Evolutionary conservation across 805 yeast species (phyloP), one percentile per base, ranked within the genome.

Genomic region (Wickerhamomyces ciferrii): DNA sequence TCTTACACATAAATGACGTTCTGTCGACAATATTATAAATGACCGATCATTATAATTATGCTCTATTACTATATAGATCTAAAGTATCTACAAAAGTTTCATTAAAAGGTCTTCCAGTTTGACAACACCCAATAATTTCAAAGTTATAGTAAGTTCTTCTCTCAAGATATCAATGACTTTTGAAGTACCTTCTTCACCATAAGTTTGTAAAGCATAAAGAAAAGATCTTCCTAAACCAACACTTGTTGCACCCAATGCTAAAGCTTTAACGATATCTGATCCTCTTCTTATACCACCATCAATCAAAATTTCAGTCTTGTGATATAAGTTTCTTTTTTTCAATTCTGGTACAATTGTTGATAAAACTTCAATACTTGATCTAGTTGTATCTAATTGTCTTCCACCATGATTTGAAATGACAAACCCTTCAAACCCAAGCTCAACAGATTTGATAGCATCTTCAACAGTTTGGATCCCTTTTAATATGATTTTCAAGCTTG

Each of bases 211-310:
- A 35, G 90, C 89, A 58, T 83, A 86, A 29, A 85, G 60, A 62
- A 86, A 82, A 2, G 91, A 88, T 47, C 92, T 71, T 5, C 94
- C 91, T 36, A 87, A 63, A 1, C 94, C 94, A 3, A 76, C 80
- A 3, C 87, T 88, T 48, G 74, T 79, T 25, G 92, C 94, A 10
- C 94, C 95, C 4, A 86, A 69, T 47, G 87, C 81, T 15, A 87
- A 61, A 0, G 94, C 92, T 58, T 87, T 86, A 43, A 86, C 54
- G n/a, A 87, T 66, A 59, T 87, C 95, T 4, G 89, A 77, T 11
- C 87, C 94, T 55, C 92, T 72, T 50, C 89, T 73, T 24, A 86
- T 71, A 34, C 94, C 94, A 44, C 95, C 94, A 58, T 87, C 94
- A 25, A 87, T 62, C 59, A 69, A 85, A 8, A 86, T 74, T 54